Conservation (phyloP, 805 yeast genomes). For the Blastobotrys terrestris region DNA sequence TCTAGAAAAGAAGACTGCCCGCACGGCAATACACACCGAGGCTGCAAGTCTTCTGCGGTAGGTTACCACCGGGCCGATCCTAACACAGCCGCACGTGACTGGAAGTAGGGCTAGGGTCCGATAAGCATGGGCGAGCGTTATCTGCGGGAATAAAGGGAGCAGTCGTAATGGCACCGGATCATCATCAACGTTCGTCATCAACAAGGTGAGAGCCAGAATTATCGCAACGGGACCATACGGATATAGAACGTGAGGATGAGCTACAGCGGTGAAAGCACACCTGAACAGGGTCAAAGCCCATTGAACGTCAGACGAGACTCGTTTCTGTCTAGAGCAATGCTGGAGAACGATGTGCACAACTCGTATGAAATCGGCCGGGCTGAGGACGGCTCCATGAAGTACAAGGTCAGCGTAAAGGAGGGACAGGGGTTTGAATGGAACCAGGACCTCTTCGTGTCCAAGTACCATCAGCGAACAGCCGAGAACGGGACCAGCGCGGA, state of each 20-base stretch:
- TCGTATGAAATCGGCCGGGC: constrained; percentile 19
- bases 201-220: no score
- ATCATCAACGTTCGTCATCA: not conserved
- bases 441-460: constrained; percentile 25
- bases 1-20: no score
- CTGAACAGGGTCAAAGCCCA: constrained; percentile 7
- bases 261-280: not conserved
- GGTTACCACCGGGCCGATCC: no score
- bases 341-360: constrained; percentile 21
- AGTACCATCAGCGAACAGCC: constrained; percentile 16
- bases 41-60: no score
- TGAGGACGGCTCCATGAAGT: constrained; percentile 21
- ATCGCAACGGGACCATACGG: not conserved
- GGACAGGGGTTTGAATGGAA: constrained; percentile 29
- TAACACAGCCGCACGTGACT: not conserved
- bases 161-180: not conserved
- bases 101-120: not conserved
- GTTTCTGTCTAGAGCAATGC: constrained; percentile 23
- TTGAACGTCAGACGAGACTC: constrained; percentile 18
- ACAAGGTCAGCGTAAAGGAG: constrained; percentile 21
- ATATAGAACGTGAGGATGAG: not conserved
- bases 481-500: constrained; percentile 3
- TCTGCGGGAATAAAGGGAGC: constrained; percentile 1
- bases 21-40: no score
- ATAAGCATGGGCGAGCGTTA: not conserved